Conservation (phyloP, 2,329 filamentous ascomycete species). For the Scopulariopsis brevicaulis region DNA sequence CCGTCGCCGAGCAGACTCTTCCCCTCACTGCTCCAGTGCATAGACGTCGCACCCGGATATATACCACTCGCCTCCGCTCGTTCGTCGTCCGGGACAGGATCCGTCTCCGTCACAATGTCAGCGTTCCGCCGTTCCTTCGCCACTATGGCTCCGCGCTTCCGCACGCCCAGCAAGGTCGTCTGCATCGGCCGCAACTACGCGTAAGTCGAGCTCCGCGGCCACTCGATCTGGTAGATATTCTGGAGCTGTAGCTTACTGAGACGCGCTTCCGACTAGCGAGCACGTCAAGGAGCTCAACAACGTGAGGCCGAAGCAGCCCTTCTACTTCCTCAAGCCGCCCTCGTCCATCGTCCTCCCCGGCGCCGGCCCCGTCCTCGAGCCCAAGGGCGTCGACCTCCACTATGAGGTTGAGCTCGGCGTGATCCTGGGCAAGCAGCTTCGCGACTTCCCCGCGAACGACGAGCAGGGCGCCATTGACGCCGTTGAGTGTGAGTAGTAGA, state of each 20-base stretch:
- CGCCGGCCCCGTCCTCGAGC: constrained; percentile 69
- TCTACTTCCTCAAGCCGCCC: constrained; percentile 97
- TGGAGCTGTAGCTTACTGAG: not conserved
- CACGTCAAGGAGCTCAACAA: constrained; percentile 90
- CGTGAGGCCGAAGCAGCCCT: constrained; percentile 80
- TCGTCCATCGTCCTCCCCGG: constrained; percentile 74
- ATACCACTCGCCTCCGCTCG: not conserved
- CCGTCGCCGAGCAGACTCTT: not conserved
- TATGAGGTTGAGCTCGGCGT: constrained; percentile 93
- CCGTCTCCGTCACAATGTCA: constrained; percentile 17
- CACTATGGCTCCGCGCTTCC: constrained; percentile 30
- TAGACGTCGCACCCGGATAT: not conserved
- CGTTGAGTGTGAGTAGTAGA: constrained; percentile 55
- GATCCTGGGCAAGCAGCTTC: constrained; percentile 71
- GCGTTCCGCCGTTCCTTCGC: constrained; percentile 23
- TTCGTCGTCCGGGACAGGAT: not conserved
- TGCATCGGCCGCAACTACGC: constrained; percentile 97
- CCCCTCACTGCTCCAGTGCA: not conserved
- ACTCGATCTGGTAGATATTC: not conserved
- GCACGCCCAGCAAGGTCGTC: constrained; percentile 62
- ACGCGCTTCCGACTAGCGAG: constrained; percentile 43
- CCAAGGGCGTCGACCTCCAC: constrained; percentile 74
- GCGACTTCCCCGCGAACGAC: constrained; percentile 66
- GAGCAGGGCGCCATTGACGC: constrained; percentile 66
- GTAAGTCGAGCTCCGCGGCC: constrained; percentile 38